Base-by-base conservation (phyloP, 2,329 filamentous ascomycete species). In the Ceratocystis diversiconidia region DNA sequence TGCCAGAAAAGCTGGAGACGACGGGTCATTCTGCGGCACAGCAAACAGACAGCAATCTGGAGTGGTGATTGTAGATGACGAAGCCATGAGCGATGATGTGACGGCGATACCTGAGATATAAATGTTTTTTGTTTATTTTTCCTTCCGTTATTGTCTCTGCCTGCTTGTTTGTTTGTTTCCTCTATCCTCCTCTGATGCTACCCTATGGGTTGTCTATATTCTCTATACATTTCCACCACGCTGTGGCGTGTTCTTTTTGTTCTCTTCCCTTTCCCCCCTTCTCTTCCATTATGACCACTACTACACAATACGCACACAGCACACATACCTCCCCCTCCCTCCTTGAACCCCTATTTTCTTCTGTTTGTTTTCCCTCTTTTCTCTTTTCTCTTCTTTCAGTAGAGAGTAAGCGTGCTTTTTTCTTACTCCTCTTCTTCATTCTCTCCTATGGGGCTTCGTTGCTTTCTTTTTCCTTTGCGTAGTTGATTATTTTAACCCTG, bases 41-140 rank as follows among this genome's bases (percentile, higher is more conserved):
- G 41, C 61, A 8, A 48, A 28, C 41, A 44, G 43, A 19, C 41
- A n/a, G 25, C 36, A 12, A 41, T 12, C 46, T 15, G 32, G 48
- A 1, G 50, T 64, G 3, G 62, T 64, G 4, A 64, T 64, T 19
- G 36, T 64, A 25, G 62, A 64, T n/a, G 62, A 64, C 48, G 62
- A 64, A 7, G 62, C 62, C 4, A 64, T 64, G 62, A 64, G 62
- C 36, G 62, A 64, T 22, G 62, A 64, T 28, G 62, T 64, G 25
- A 28, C 62, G 28, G 19, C 41, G 12, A 57, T 57, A 36, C 41
- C 63, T 6, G 63, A 48, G 44, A 65, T 65, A 12, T 61, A 65
- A 32, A 6, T n/a, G 22, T 17, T 44, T 59, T 30, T 52, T 52
- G 10, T 44, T 5, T 61, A 8, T 6, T 25, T 55, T 28, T 25